Evolutionary conservation across 441 rosid genomes (phyloP).

Genomic region (Populus hybrid): DNA sequence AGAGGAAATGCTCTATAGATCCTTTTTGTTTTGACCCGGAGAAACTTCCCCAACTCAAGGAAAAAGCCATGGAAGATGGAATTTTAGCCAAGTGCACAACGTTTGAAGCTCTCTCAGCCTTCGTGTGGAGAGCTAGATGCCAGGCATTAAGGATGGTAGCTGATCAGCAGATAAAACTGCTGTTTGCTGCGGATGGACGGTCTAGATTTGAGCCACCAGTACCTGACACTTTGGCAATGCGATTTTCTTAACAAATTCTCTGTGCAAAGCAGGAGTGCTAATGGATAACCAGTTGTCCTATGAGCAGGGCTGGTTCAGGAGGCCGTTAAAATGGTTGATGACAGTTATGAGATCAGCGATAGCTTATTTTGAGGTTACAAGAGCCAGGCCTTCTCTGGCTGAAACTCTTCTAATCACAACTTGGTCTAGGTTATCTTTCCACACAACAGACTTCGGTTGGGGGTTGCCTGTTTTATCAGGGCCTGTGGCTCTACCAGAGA

Average conservation of each 20-base stretch:
- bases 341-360: constrained; percentile 75
- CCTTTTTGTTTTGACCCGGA: constrained; percentile 64
- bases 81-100: constrained; percentile 48
- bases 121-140: constrained; percentile 76
- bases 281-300: constrained; percentile 44
- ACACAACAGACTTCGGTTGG: constrained; percentile 49
- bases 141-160: constrained; percentile 52
- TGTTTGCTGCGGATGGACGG: constrained; percentile 80
- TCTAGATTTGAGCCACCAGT: constrained; percentile 55
- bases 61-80: constrained; percentile 40
- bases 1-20: constrained; percentile 51
- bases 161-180: constrained; percentile 63
- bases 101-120: constrained; percentile 68
- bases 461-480: constrained; percentile 71
- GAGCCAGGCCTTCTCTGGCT: constrained; percentile 69
- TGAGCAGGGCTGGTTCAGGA: constrained; percentile 46
- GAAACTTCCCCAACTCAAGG: constrained; percentile 55
- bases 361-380: constrained; percentile 73
- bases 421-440: constrained; percentile 53
- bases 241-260: constrained; percentile 53
- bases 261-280: constrained; percentile 61
- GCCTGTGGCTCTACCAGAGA: constrained; percentile 81
- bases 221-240: constrained; percentile 70
- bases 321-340: constrained; percentile 61
- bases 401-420: constrained; percentile 75